Conservation (phyloP, 306 rosid species). For the Benincasa hispida region DNA sequence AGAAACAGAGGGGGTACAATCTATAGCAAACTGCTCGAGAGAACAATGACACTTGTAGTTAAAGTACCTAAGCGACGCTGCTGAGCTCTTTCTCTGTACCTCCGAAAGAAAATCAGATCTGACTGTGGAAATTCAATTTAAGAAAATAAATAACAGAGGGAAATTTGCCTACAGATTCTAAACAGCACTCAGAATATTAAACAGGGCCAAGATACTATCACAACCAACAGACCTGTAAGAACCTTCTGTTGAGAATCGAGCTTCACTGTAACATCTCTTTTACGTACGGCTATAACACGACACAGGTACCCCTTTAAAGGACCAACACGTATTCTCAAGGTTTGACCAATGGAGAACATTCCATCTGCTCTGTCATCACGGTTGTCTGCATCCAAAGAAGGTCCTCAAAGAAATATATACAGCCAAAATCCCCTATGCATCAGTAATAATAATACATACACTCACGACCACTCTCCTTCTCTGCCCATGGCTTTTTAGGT, state of each 20-base stretch:
- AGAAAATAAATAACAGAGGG: neutral
- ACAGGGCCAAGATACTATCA: slow-evolving; percentile 2
- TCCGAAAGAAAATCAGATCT: slow-evolving; percentile 85
- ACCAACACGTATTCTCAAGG: slow-evolving; percentile 87
- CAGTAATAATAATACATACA: slow-evolving; percentile 33
- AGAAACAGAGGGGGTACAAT: slow-evolving; percentile 4
- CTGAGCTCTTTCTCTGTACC: slow-evolving; percentile 59
- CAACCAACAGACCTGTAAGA: slow-evolving; percentile 64
- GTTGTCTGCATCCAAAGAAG: slow-evolving; percentile 49
- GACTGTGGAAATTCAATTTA: slow-evolving; percentile 33
- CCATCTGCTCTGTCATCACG: slow-evolving; percentile 44
- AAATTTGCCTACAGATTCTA: neutral
- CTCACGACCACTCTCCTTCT: slow-evolving; percentile 37
- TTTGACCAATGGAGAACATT: slow-evolving; percentile 79
- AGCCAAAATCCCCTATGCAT: slow-evolving; percentile 8
- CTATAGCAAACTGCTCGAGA: neutral
- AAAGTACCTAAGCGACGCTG: slow-evolving; percentile 38
- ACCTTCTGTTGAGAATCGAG: slow-evolving; percentile 95
- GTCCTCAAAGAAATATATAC: slow-evolving; percentile 6
- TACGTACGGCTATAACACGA: slow-evolving; percentile 80
- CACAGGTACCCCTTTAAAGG: slow-evolving; percentile 97
- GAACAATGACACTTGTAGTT: neutral
- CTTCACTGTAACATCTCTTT: slow-evolving; percentile 82
- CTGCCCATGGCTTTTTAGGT: slow-evolving; percentile 72
- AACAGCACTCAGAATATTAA: neutral